A percentile compares a stretch with the other conserved stretches of the same genome.
phyloP scores from a whole-genome alignment of 192 early-diverging fungal species.

The Backusella tarrabulga region DNA sequence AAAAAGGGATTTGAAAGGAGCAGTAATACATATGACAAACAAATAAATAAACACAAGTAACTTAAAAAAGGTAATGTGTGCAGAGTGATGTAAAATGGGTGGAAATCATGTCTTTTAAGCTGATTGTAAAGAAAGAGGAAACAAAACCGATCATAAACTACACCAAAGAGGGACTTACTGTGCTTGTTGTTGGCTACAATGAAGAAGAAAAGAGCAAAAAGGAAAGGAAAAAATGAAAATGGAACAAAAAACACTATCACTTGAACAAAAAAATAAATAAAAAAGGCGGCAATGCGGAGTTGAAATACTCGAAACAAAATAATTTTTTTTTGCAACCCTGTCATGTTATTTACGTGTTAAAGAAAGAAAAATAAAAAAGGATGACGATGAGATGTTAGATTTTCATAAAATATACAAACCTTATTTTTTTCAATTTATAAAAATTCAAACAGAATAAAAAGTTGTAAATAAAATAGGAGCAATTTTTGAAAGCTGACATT shows the following conservation, averaged over 20 bases:
- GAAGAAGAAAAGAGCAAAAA: slow-evolving; percentile 11
- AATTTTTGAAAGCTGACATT: slow-evolving; percentile 16
- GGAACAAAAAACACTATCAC: neutral
- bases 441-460: neutral
- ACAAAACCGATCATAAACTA: neutral
- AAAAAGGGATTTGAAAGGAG: slow-evolving; percentile 1
- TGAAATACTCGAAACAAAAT: neutral
- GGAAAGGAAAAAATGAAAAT: slow-evolving; percentile 7
- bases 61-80: neutral
- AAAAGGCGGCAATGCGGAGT: neutral
- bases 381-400: neutral
- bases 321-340: neutral
- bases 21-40: neutral
- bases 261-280: neutral
- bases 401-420: neutral
- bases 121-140: neutral
- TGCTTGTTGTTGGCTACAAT: neutral
- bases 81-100: neutral
- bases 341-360: no score
- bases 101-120: neutral
- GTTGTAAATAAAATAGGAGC: neutral
- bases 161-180: neutral
- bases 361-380: neutral
- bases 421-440: neutral
- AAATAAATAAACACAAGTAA: neutral